Conservation (phyloP, 345 rosid genomes). For the Aurinia saxatilis region DNA sequence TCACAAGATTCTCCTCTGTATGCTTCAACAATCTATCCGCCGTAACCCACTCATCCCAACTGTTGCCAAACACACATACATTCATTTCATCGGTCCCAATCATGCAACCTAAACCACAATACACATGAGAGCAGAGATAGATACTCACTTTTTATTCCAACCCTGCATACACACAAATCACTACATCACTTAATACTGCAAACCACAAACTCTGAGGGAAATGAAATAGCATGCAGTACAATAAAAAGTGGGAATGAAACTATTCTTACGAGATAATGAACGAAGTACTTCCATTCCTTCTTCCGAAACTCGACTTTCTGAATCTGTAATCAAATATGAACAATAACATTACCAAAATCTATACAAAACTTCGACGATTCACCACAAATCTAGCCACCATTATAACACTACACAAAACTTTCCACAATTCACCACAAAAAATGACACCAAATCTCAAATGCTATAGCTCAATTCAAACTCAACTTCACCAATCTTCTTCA, state of each 20-base stretch:
- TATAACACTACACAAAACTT: too few relatives aligned
- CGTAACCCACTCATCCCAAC: slow-evolving; percentile 99
- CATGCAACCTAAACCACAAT: slow-evolving; percentile 3
- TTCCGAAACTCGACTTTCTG: slow-evolving; percentile 82
- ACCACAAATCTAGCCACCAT: too few relatives aligned
- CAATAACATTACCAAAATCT: too few relatives aligned
- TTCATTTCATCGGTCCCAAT: slow-evolving; percentile 32
- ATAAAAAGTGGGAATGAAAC: slow-evolving; percentile 8
- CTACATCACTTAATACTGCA: slow-evolving; percentile 22
- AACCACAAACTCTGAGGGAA: background rate
- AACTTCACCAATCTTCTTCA: too few relatives aligned
- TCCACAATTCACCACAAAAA: too few relatives aligned
- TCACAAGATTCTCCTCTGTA: slow-evolving; percentile 56
- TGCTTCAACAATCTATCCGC: slow-evolving; percentile 58
- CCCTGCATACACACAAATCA: slow-evolving; percentile 60
- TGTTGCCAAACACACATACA: slow-evolving; percentile 47
- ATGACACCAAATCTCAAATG: too few relatives aligned
- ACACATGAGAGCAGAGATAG: slow-evolving; percentile 18
- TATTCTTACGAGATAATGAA: slow-evolving; percentile 84
- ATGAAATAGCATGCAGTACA: background rate
- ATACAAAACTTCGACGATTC: background rate
- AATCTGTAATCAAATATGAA: slow-evolving; percentile 41
- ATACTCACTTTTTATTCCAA: slow-evolving; percentile 96
- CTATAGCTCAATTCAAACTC: background rate
- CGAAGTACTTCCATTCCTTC: slow-evolving; percentile 92